Percentiles rank a stretch among this genome's conserved stretches.
phyloP scores from a whole-genome alignment of 1,139 yeast species.

The Yamadazyma blattariae region DNA sequence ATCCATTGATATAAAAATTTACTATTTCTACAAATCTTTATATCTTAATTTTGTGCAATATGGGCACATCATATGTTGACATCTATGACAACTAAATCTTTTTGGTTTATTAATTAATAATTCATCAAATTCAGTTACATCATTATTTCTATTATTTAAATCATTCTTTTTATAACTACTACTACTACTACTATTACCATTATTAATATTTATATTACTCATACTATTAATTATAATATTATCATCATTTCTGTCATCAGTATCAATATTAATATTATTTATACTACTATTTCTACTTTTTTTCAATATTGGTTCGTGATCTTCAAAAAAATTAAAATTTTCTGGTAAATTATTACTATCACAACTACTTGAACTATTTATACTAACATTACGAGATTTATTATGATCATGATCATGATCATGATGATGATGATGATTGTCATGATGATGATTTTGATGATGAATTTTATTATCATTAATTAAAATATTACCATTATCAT shows the following conservation, averaged over 20 bases:
- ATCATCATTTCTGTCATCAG: not conserved
- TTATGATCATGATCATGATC: not conserved
- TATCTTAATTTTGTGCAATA: constrained; percentile 46
- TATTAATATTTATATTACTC: not conserved
- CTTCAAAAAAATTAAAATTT: too few relatives aligned
- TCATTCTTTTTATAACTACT: not conserved
- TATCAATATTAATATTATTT: not conserved
- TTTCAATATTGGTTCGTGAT: too few relatives aligned
- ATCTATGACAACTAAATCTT: constrained; percentile 45
- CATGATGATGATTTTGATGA: not conserved
- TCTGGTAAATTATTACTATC: too few relatives aligned
- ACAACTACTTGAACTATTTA: too few relatives aligned
- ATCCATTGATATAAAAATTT: too few relatives aligned
- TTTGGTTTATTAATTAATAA: constrained; percentile 9
- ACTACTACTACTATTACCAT: not conserved
- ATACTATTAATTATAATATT: not conserved
- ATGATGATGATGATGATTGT: not conserved
- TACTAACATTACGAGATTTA: too few relatives aligned
- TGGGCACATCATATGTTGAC: constrained; percentile 55
- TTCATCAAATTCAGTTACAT: not conserved
- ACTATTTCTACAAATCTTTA: too few relatives aligned
- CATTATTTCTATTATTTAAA: not conserved
- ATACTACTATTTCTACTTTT: not conserved
- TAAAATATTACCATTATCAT: too few relatives aligned
- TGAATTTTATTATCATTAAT: too few relatives aligned